A percentile compares a stretch with the other conserved stretches of the same genome.
Evolutionary conservation across 108 stramenopile species (phyloP).

Genomic region (Cyclostephanos tholiformis): DNA sequence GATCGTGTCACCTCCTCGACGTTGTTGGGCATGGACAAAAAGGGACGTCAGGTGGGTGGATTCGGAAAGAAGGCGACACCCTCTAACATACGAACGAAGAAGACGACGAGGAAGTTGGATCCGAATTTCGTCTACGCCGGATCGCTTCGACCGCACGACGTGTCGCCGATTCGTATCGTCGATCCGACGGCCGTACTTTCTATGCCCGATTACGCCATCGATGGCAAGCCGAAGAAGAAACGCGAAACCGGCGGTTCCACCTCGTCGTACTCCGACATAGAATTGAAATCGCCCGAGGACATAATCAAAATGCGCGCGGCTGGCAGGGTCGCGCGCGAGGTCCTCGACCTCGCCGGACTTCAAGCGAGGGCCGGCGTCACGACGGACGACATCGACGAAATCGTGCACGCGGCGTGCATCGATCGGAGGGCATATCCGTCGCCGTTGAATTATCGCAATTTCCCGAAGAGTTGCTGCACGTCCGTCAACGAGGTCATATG

Average conservation of each 20-base stretch:
- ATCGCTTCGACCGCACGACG: slow-evolving; percentile 59
- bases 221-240: slow-evolving; percentile 60
- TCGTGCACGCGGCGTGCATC: slow-evolving; percentile 85
- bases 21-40: slow-evolving; percentile 22
- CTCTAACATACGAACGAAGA: slow-evolving; percentile 25
- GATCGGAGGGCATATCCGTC: slow-evolving; percentile 75
- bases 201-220: slow-evolving; percentile 75
- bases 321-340: slow-evolving; percentile 84
- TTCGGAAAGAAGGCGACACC: slow-evolving; percentile 23
- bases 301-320: slow-evolving; percentile 91
- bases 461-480: slow-evolving; percentile 98
- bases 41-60: slow-evolving; percentile 15
- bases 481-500: slow-evolving; percentile 99
- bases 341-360: slow-evolving; percentile 88
- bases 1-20: neutral
- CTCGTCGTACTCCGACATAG: slow-evolving; percentile 49
- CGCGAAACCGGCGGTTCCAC: neutral
- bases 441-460: slow-evolving; percentile 97
- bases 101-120: neutral
- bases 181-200: slow-evolving; percentile 45
- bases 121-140: slow-evolving; percentile 69
- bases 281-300: slow-evolving; percentile 85
- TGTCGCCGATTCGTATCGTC: slow-evolving; percentile 65
- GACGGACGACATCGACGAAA: slow-evolving; percentile 92
- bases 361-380: slow-evolving; percentile 80